These are phyloP conservation scores for Tulasnella sp. DNA, from an alignment of 768 basidiomycete genomes.

Conservation along the genomic window DNA sequence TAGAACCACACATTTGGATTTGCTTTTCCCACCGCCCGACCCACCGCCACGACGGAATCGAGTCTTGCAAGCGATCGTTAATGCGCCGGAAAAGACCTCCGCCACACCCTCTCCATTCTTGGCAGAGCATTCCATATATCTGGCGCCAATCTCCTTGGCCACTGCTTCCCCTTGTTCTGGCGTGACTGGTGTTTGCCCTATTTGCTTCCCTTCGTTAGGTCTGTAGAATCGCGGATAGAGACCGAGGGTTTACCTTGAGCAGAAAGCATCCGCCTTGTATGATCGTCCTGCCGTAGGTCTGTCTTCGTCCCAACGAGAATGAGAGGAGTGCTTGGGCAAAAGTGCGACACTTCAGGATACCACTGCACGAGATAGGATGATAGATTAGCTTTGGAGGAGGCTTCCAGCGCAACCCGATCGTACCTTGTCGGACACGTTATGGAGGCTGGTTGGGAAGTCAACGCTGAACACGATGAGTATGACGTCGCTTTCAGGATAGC, in stretches of 20 bases:
- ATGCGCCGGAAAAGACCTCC: conserved; percentile 87
- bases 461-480: conserved; percentile 94
- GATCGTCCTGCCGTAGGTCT: conserved; percentile 84
- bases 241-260: conserved; percentile 62
- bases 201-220: neutral
- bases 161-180: conserved; percentile 81
- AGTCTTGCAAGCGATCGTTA: conserved; percentile 57
- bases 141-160: conserved; percentile 90
- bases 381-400: neutral
- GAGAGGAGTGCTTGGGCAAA: conserved; percentile 85
- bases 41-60: conserved; percentile 66
- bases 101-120: conserved; percentile 90
- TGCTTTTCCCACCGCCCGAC: conserved; percentile 68
- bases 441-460: conserved; percentile 89
- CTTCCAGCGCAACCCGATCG: conserved; percentile 37
- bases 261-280: conserved; percentile 82
- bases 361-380: conserved; percentile 57
- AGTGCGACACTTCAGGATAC: conserved; percentile 92
- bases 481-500: conserved; percentile 86
- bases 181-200: conserved; percentile 70
- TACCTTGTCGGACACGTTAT: conserved; percentile 89
- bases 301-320: conserved; percentile 94
- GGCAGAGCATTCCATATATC: conserved; percentile 92
- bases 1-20: conserved; percentile 71
- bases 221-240: conserved; percentile 26